A percentile compares a stretch with the other conserved stretches of the same genome.
Evolutionary conservation across 202 grass and related monocot genomes (phyloP).

Genomic region (Setaria italica): DNA sequence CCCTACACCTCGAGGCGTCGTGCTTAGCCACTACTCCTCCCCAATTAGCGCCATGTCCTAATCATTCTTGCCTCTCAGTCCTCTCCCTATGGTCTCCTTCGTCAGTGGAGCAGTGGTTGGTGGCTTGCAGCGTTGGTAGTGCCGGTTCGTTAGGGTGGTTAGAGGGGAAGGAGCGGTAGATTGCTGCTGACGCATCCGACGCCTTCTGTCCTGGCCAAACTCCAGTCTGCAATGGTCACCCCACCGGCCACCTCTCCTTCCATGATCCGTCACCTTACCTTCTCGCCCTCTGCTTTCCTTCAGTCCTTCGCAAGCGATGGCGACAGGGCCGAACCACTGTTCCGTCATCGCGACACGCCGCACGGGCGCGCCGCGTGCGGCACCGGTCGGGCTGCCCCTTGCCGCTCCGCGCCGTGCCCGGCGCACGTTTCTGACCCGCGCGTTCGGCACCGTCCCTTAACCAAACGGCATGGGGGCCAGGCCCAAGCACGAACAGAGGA

Average conservation of each 20-base stretch:
- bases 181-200: conserved; percentile 52
- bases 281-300: neutral
- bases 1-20: conserved; percentile 9
- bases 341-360: neutral
- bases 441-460: neutral
- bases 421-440: conserved; percentile 24
- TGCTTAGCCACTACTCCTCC: conserved; percentile 19
- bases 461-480: neutral
- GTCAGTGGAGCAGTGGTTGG: conserved; percentile 15
- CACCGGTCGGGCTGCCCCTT: neutral
- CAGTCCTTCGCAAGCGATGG: neutral
- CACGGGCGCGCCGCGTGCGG: conserved; percentile 23
- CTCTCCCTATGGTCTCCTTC: neutral
- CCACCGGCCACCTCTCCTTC: neutral
- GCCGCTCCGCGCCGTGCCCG: neutral
- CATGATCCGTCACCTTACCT: neutral
- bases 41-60: conserved; percentile 23
- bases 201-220: neutral
- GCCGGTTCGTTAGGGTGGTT: conserved; percentile 27
- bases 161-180: conserved; percentile 6
- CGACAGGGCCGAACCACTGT: neutral
- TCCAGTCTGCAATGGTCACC: neutral
- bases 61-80: neutral
- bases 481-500: neutral
- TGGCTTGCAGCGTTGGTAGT: neutral